Base-by-base conservation (phyloP, 1,284 basidiomycete genomes). In the Rhodotorula sp. region DNA sequence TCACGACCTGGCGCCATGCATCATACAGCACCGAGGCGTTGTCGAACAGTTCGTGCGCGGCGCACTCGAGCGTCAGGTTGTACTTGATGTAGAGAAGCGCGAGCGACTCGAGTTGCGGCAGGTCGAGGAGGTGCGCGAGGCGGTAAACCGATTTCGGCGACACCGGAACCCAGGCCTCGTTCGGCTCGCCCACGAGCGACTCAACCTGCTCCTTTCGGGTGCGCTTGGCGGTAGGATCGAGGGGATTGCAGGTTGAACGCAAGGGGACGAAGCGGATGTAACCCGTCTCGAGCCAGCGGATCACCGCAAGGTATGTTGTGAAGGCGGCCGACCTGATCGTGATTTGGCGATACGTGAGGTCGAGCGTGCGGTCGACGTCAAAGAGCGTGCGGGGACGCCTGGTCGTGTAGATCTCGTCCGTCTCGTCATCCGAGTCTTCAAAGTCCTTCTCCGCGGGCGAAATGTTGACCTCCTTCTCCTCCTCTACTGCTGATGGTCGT, bases 41-140 rank as follows among this genome's bases (percentile, higher is more conserved):
- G 48, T 19, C 21, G 48, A 49, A 49, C 17, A 49, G 48, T 5
- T 16, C 48, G 17, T 49, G 48, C 48, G 48, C 53, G 52, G 59
- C 67, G 46, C 65, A 64, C 16, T 42, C 7, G 1, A 23, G 23
- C 3, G 58, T 60, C 25, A 61, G 62, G 17, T 69, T 52, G 7
- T 44, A 25, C 7, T 16, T 7, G 52, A 64, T 46, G 52, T 55
- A 42, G 4, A 3, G 0, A 49, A 68, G 61, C 9, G 67, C 67
- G 42, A 64, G 57, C 42, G 23, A 4, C 5, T 57, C 34, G 19
- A 57, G 9, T 0, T 53, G 21, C 8, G 23, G 13, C 23, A 62
- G 61, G 13, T 62, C 61, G 61, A 62, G 61, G 48, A 62, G 49
- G 23, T 62, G 61, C 0, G 61, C 49, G 21, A 62, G 61, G 7